These are phyloP conservation scores for Cucurbitaria berberidis DNA, from an alignment of 2,329 filamentous ascomycete species.

Conservation along the genomic window DNA sequence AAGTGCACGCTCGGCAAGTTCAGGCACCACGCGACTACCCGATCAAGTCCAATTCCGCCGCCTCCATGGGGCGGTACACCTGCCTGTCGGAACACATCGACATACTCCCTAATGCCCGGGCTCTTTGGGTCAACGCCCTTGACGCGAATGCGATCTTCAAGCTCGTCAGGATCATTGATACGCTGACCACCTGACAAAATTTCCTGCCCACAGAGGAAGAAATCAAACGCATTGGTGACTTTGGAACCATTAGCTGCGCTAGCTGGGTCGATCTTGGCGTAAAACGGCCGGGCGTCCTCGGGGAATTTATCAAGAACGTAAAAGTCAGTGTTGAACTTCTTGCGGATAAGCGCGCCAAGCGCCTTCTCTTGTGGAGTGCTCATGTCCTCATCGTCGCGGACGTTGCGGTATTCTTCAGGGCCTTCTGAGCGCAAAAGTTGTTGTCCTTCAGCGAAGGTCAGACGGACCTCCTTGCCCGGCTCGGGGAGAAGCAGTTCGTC, in stretches of 20 bases:
- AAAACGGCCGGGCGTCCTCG: conserved; percentile 85
- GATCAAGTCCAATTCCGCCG: conserved; percentile 69
- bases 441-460: conserved; percentile 80
- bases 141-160: conserved; percentile 63
- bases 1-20: conserved; percentile 68
- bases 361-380: conserved; percentile 83
- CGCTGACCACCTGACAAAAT: conserved; percentile 72
- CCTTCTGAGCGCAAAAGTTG: conserved; percentile 78
- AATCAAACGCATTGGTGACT: conserved; percentile 69
- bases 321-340: conserved; percentile 94
- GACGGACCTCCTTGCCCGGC: conserved; percentile 74
- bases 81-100: conserved; percentile 68
- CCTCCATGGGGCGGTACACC: conserved; percentile 70
- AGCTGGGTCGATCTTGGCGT: conserved; percentile 77
- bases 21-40: conserved; percentile 71
- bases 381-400: conserved; percentile 79
- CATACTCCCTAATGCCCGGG: conserved; percentile 68
- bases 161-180: conserved; percentile 66
- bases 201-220: conserved; percentile 74
- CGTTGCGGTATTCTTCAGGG: conserved; percentile 74
- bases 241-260: conserved; percentile 49
- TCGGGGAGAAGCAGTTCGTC: conserved; percentile 78
- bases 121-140: conserved; percentile 65
- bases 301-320: conserved; percentile 98
- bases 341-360: conserved; percentile 82